Base-by-base conservation (phyloP, 352 stramenopile species). In the Phytophthora capsici region DNA sequence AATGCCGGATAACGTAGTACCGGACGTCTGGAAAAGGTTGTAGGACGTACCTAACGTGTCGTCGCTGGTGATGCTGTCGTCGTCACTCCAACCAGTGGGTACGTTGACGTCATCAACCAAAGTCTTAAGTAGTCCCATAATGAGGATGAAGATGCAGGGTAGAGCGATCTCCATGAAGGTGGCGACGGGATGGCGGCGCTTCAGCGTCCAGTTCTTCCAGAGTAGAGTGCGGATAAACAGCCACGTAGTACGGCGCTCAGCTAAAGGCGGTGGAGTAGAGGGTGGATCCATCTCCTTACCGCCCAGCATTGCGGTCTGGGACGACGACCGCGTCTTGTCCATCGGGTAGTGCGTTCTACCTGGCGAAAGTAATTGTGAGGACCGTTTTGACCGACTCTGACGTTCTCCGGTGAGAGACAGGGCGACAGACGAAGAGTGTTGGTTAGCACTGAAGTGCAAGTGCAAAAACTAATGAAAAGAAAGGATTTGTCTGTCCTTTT, bases 181-280 rank as follows among this genome's bases (percentile, higher is more conserved):
- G 20, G 69, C 80, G 10, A 90, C 52, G 2, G 66, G 67, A 23
- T 90, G 81, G 36, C 81, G 80, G 9, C 69, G 63, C 71, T 92
- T 92, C 13, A 90, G 73, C 38, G 76, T 66, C 66, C 71, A 84
- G 53, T 92, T 90, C 63, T 92, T 92, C 75, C 81, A 84, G 28
- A 63, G 34, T 32, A 63, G 32, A 16, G 44, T 63, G 30, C 55
- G 55, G 37, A 79, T 67, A 44, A 59, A 79, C 6, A 57, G 30
- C 71, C 71, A 79, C 49, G 57, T 60, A 9, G 67, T 69, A 45
- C 67, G 67, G 19, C 67, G 66, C 41, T 70, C 55, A 2, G 63
- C 62, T 10, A 78, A 40, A 10, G 55, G 55, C 9, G 58, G 61
- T 6, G 41, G 7, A 10, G 48, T 41, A 0, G 45, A 19, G 2